Evolutionary conservation across 1,284 basidiomycete species (phyloP).

Genomic region (Earliella scabrosa): DNA sequence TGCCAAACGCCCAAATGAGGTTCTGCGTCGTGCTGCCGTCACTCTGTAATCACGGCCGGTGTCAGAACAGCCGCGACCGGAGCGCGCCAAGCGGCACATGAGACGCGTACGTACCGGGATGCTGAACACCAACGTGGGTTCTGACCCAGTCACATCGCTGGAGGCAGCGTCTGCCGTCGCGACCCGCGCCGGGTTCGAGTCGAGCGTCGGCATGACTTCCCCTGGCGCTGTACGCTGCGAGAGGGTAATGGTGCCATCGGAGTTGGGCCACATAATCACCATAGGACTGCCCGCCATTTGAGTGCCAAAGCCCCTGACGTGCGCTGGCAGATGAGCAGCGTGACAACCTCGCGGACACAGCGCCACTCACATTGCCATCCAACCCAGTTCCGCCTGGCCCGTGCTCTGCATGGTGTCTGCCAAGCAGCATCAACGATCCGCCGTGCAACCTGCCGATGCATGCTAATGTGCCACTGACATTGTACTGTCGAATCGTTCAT

Average conservation of each 20-base stretch:
- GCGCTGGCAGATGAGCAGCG: not conserved
- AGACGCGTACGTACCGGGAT: constrained; percentile 20
- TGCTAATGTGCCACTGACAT: constrained; percentile 21
- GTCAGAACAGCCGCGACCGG: not conserved
- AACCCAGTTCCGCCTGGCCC: constrained; percentile 22
- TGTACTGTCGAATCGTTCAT: constrained; percentile 28
- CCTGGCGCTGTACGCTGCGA: constrained; percentile 43
- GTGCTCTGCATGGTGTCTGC: constrained; percentile 29
- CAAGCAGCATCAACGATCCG: not conserved
- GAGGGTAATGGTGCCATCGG: constrained; percentile 45
- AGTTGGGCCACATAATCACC: constrained; percentile 51
- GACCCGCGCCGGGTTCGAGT: constrained; percentile 36
- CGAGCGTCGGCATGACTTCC: constrained; percentile 42
- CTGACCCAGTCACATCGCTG: constrained; percentile 30
- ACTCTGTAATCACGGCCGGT: constrained; percentile 5
- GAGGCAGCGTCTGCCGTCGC: constrained; percentile 34
- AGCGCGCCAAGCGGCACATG: not conserved
- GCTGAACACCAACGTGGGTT: constrained; percentile 26
- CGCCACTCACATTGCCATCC: constrained; percentile 32
- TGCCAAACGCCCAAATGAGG: constrained; percentile 46
- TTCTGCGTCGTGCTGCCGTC: constrained; percentile 24
- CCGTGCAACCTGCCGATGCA: not conserved
- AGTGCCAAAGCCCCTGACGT: constrained; percentile 39
- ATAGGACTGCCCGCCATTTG: constrained; percentile 43
- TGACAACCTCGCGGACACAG: not conserved